Base-by-base conservation (phyloP, 108 stramenopile species). In the Nannochloropsis salina region DNA sequence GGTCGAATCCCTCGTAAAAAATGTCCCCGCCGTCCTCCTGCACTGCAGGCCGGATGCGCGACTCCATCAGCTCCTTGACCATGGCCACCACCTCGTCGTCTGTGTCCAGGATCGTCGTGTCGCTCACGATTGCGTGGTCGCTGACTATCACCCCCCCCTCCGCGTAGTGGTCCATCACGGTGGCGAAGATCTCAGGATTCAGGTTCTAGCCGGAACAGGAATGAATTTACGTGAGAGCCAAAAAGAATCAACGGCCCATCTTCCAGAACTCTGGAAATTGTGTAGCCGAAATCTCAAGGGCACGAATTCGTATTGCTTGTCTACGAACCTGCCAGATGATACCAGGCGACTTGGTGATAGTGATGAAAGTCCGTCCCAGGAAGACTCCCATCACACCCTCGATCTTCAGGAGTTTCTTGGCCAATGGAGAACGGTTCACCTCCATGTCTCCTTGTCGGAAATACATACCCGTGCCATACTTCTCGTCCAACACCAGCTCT, bases 21-120 rank as follows among this genome's bases (percentile, higher is more conserved):
- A 99, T 99, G 87, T 99, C 99, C 9, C 99, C 99, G 40, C 99
- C 99, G 91, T 99, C 99, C 88, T 99, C 99, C 85, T 93, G 98
- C 40, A 99, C 98, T 3, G 98, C 96, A 1, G 99, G 99, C 43
- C 99, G 95, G 81, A 99, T 97, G 61, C 98, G 90, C 61, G 93
- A 90, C 86, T 98, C 98, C 81, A 99, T 92, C 18, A 99, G 91
- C 92, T 99, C 99, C 92, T 98, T 98, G 90, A 99, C 98, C 95
- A 98, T 95, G 45, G 96, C 96, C 42, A 99, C 97, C 45, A 99
- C 94, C 88, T 99, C 98, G 85, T 92, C 92, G 87, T 98, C 97
- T 44, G 95, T 95, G 44, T 98, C 97, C 80, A 97, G 88, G 87
- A 97, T 97, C 9, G 95, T 95, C 21, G 97, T 97, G 90, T 97